Percentiles rank a stretch among this genome's conserved stretches.
Evolutionary conservation across 2,329 filamentous ascomycete species (phyloP).

Genomic region (Aspergillus niger): DNA sequence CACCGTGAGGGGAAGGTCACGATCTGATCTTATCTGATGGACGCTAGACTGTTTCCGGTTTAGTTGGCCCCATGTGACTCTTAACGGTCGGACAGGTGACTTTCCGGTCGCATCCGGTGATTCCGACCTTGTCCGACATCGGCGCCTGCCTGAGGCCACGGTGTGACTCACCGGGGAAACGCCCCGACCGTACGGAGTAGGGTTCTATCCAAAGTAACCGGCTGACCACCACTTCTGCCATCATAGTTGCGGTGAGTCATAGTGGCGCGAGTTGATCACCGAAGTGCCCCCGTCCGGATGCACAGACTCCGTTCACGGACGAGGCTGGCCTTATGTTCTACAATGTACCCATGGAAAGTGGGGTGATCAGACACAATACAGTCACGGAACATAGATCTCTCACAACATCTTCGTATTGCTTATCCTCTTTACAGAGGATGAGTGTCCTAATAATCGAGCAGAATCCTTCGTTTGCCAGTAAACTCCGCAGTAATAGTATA

Average conservation of each 20-base stretch:
- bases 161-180: not conserved
- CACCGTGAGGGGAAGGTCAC: constrained; percentile 2
- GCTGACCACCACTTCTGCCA: not conserved
- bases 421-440: not conserved
- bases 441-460: not conserved
- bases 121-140: constrained; percentile 1
- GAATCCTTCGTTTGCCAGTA: constrained; percentile 2
- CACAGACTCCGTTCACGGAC: not conserved
- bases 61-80: not conserved
- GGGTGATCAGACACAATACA: not conserved
- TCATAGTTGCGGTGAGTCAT: constrained; percentile 14
- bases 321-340: not conserved
- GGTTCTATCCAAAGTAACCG: not conserved
- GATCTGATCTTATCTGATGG: constrained; percentile 41
- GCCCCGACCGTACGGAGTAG: not conserved
- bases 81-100: constrained; percentile 3
- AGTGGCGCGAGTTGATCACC: not conserved
- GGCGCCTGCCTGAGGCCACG: not conserved
- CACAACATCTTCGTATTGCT: not conserved
- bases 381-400: not conserved
- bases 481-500: constrained; percentile 3
- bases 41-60: constrained; percentile 13
- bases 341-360: not conserved
- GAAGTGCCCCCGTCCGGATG: not conserved
- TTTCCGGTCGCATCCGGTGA: not conserved